Conservation (phyloP, 2,329 filamentous ascomycete species). For the Aschersonia sp. region DNA sequence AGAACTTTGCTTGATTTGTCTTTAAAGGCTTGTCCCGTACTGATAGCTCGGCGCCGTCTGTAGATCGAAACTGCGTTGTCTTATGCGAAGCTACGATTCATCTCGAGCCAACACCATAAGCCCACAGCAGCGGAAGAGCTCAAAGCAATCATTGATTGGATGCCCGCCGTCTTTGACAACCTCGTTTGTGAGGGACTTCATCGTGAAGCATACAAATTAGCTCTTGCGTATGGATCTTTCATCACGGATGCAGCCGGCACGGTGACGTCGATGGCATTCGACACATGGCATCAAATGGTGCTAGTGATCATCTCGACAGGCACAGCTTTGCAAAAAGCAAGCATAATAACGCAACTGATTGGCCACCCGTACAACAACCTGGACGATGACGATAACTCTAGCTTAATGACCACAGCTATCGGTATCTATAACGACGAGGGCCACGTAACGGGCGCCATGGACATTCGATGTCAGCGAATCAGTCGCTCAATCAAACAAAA, state of each 20-base stretch:
- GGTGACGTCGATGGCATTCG: neutral
- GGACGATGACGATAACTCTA: neutral
- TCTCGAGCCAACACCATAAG: neutral
- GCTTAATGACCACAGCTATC: neutral
- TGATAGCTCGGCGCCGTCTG: neutral
- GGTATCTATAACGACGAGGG: neutral
- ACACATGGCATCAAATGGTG: neutral
- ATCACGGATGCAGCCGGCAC: neutral
- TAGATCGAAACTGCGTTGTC: neutral
- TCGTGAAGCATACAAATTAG: neutral
- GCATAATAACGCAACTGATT: neutral
- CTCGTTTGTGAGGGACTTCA: neutral
- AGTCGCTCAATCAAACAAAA: neutral
- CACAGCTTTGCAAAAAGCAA: neutral
- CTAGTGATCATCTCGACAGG: neutral
- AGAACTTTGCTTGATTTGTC: neutral
- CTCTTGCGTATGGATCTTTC: neutral
- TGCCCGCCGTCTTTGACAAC: neutral
- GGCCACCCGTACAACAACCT: neutral
- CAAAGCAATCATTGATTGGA: neutral
- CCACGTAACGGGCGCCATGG: neutral
- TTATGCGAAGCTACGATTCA: neutral
- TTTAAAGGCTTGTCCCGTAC: neutral
- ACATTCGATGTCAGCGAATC: neutral
- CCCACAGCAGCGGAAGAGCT: neutral